Conservation (phyloP, 306 rosid species). For the Trifolium subterraneum region DNA sequence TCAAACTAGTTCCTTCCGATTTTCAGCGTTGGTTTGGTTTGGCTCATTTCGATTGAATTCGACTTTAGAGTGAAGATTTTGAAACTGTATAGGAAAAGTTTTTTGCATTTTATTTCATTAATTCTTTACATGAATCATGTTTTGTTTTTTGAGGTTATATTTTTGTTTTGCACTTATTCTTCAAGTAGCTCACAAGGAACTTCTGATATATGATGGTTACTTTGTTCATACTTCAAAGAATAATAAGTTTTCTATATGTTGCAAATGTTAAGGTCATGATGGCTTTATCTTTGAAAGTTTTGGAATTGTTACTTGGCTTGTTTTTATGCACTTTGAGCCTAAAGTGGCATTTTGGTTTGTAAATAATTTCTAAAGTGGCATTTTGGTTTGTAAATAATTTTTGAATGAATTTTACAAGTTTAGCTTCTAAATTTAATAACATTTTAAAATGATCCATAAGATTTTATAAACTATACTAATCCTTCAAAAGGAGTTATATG, state of each 20-base stretch:
- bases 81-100: slow-evolving; percentile 55
- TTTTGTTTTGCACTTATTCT: slow-evolving; percentile 53
- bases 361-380: slow-evolving; percentile 47
- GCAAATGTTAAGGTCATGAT: slow-evolving; percentile 31
- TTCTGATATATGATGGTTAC: slow-evolving; percentile 36
- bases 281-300: slow-evolving; percentile 39
- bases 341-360: too few species aligned
- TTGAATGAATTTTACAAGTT: background rate
- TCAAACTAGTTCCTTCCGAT: slow-evolving; percentile 37
- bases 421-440: background rate
- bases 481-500: too few species aligned
- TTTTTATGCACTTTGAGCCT: slow-evolving; percentile 32
- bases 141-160: slow-evolving; percentile 39
- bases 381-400: slow-evolving; percentile 29
- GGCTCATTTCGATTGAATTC: background rate
- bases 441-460: too few species aligned
- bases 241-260: slow-evolving; percentile 39
- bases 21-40: background rate
- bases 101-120: slow-evolving; percentile 59
- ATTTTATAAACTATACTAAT: too few species aligned
- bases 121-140: slow-evolving; percentile 62
- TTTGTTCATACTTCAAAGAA: slow-evolving; percentile 43
- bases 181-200: slow-evolving; percentile 42
- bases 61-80: slow-evolving; percentile 43
- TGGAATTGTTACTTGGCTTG: slow-evolving; percentile 35